These are phyloP conservation scores for Plasmodium inui DNA, from an alignment of 169 alveolate genomes.

Conservation along the genomic window DNA sequence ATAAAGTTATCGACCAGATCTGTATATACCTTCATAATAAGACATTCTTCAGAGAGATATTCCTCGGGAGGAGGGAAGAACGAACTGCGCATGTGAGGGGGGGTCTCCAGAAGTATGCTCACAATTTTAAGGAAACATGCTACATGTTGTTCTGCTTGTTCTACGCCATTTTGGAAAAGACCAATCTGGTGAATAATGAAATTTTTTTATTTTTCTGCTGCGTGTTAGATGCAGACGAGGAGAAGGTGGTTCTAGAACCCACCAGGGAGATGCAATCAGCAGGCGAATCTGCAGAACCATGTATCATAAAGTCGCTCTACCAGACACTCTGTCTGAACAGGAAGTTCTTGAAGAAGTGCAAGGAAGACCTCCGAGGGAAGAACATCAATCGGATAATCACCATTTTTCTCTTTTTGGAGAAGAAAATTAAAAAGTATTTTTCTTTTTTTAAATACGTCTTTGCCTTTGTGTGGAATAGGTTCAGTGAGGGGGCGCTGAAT, in stretches of 20 bases:
- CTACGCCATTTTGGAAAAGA: conserved; percentile 10
- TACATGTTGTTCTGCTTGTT: conserved; percentile 31
- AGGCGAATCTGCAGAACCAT: background rate
- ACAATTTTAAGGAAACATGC: conserved; percentile 35
- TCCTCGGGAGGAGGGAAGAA: background rate
- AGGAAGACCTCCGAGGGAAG: conserved; percentile 18
- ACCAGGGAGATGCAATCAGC: background rate
- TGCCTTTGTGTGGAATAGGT: conserved; percentile 47
- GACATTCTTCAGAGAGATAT: conserved; percentile 14
- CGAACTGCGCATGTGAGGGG: background rate
- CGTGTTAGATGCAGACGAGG: background rate
- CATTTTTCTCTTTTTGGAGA: conserved; percentile 41
- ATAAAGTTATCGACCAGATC: conserved; percentile 56
- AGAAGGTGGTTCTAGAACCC: background rate
- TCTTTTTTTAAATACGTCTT: conserved; percentile 42
- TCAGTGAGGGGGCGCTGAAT: background rate
- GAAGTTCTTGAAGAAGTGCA: conserved; percentile 8
- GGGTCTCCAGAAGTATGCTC: background rate
- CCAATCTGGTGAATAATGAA: conserved; percentile 40
- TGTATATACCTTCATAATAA: conserved; percentile 50
- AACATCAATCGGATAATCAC: conserved; percentile 45
- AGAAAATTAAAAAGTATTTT: conserved; percentile 40
- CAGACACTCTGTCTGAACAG: conserved; percentile 5
- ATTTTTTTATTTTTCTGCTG: conserved; percentile 63
- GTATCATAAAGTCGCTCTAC: background rate